Evolutionary conservation across 108 stramenopile genomes (phyloP).

Genomic region (Mayamaea pseudoterrestris): DNA sequence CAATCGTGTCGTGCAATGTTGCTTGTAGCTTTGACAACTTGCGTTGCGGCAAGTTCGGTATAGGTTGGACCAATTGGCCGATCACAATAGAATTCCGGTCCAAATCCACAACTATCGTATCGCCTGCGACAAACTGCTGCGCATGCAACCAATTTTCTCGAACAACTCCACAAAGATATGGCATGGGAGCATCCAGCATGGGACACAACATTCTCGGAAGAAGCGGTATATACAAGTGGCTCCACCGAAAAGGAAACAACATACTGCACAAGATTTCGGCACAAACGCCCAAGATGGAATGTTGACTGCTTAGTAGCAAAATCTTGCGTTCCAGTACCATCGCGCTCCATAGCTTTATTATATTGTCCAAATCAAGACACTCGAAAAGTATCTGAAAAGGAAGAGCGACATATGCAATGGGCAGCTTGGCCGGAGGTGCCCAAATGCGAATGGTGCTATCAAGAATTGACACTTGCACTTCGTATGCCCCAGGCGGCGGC

Average conservation of each 20-base stretch:
- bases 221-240: slow-evolving; percentile 80
- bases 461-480: slow-evolving; percentile 68
- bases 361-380: slow-evolving; percentile 75
- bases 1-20: slow-evolving; percentile 52
- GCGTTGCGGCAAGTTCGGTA: slow-evolving; percentile 54
- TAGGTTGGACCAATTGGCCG: slow-evolving; percentile 33
- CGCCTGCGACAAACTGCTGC: slow-evolving; percentile 53
- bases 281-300: slow-evolving; percentile 78
- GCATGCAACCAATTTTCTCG: slow-evolving; percentile 62
- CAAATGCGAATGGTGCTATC: slow-evolving; percentile 74
- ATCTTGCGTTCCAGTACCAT: slow-evolving; percentile 84
- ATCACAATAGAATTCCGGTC: slow-evolving; percentile 66
- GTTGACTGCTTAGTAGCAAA: slow-evolving; percentile 32
- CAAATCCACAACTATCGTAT: slow-evolving; percentile 84
- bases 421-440: slow-evolving; percentile 89
- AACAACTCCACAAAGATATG: slow-evolving; percentile 80
- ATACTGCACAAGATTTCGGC: slow-evolving; percentile 91
- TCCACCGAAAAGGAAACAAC: slow-evolving; percentile 93
- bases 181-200: slow-evolving; percentile 86
- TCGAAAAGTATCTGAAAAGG: slow-evolving; percentile 84
- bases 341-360: slow-evolving; percentile 66
- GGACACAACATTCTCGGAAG: slow-evolving; percentile 70
- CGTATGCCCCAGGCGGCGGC: slow-evolving; percentile 89
- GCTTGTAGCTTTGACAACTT: slow-evolving; percentile 61
- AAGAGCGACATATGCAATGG: slow-evolving; percentile 89